Base-by-base conservation (phyloP, 768 basidiomycete species). In the Saitozyma sp. region DNA sequence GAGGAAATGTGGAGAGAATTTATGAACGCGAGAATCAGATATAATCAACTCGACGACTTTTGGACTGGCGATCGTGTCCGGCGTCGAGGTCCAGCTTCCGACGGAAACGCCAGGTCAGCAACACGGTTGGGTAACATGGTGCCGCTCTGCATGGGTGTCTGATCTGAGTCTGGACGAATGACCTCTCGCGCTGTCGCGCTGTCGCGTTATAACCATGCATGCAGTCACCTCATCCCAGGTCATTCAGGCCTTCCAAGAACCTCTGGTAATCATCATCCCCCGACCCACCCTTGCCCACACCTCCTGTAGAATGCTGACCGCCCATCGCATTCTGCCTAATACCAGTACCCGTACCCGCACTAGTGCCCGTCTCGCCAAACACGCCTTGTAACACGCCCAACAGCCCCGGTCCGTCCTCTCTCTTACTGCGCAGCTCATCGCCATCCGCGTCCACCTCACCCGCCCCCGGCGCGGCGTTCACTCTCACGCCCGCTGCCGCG, bases 181-280 rank as follows among this genome's bases (percentile, higher is more conserved):
- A 29, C 29, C 29, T 29, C 29, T 29, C 29, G 29, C 29, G 29
- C 29, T 29, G 29, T 29, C 29, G 29, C 29, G 29, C 29, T 29
- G 29, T 5, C 29, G 29, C 29, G 29, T 29, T 5, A 5, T 29
- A 29, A 29, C 29, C 29, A 29, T 29, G 29, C 29, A 29, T 29
- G 29, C 29, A 29, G 29, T 29, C 29, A 29, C 5, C 29, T 29
- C 29, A 69, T n/a, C 43, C 37, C 20, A 79, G 43, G 53, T 72
- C 70, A 9, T 67, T 70, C 53, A 79, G 52, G 9, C 78, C 78
- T 6, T 69, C 75, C 61, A 79, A 61, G 53, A 79, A 79, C 50
- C 65, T 63, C 59, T 74, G 66, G 66, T 79, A 79, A 63, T 79
- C 78, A 53, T 77, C 75, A 58, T 69, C 73, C 8, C 8, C 73